phyloP scores from a whole-genome alignment of 129 eudicot genomes.

The Centaurea solstitialis region DNA sequence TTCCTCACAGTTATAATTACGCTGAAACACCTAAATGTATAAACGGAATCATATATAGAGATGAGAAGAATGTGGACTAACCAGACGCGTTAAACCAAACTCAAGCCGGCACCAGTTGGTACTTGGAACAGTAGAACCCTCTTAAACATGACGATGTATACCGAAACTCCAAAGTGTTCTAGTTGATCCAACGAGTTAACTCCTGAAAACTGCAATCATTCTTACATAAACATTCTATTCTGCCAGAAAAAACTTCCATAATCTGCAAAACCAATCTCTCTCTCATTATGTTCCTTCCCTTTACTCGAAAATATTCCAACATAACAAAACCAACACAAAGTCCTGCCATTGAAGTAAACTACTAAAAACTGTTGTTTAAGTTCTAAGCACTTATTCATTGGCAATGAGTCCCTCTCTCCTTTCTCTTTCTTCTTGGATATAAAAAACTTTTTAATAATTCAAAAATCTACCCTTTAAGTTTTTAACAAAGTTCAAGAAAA shows the following conservation, averaged over 20 bases:
- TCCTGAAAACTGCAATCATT: conserved; percentile 13
- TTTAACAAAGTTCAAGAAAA: conserved; percentile 20
- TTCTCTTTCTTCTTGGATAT: not conserved
- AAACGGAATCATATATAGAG: conserved; percentile 19
- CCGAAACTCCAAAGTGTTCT: conserved; percentile 10
- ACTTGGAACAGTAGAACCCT: conserved; percentile 17
- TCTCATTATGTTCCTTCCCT: conserved; percentile 23
- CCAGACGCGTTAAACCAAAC: conserved; percentile 33
- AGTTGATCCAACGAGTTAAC: conserved; percentile 8
- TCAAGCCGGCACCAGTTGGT: conserved; percentile 22
- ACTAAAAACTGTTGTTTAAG: not conserved
- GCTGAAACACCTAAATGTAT: not conserved
- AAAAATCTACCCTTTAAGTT: not conserved
- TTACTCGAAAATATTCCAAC: conserved; percentile 17
- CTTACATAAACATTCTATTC: conserved; percentile 14
- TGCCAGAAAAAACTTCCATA: conserved; percentile 2
- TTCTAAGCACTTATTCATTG: conserved; percentile 10
- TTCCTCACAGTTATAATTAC: not conserved
- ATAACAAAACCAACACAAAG: conserved; percentile 9
- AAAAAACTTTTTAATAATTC: not conserved
- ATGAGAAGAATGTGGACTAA: conserved; percentile 23
- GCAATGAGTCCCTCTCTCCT: conserved; percentile 1
- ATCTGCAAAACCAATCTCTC: conserved; percentile 14
- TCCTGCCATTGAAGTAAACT: conserved; percentile 10
- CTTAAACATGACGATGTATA: conserved; percentile 13